Evolutionary conservation across 2,329 filamentous ascomycete genomes (phyloP), one percentile per base, ranked within the genome.

Genomic region (Tolypocladium pustulatum): DNA sequence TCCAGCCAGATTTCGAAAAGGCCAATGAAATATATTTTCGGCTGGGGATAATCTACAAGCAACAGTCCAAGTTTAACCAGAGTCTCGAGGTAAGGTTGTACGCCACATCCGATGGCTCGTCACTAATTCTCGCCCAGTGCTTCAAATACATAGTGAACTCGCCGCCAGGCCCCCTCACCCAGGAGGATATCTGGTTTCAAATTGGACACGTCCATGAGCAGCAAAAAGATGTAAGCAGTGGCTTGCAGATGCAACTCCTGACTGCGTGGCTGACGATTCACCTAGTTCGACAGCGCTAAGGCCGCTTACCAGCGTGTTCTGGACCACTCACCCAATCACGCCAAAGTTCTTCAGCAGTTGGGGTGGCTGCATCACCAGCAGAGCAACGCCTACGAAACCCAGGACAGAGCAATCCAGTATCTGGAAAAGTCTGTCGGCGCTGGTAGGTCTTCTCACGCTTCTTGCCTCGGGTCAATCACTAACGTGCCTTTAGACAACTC

Each of bases 161-260:
- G 57, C 93, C 94, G 34, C 94, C 94, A 3, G 87, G 90, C 4
- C 94, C 94, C 2, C 75, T 99, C 66, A 97, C 92, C 0, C 92
- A 97, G 72, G 93, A 97, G 73, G 94, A 99, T 67, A 99, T 99
- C 61, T 97, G 93, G 93, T 99, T 99, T 78, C 94, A 99, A 74
- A 97, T 99, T 69, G 94, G 94, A 32, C 94, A 99, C 72, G 94
- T 99, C 55, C 92, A 99, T 68, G 94, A 99, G 71, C 94, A 97
- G 69, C 93, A 97, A 74, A 97, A 97, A 81, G 94, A 99, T 69
- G 92, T 96, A 80, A 76, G 91, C 81, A 20, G 20, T 5, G 25
- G 25, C n/a, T n/a, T n/a, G 5, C 20, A 7, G 34, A 5, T 27
- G 6, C 34, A 20, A 17, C 9, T 57, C 4, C 13, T 32, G 37